phyloP scores from a whole-genome alignment of 768 basidiomycete genomes.

The Mycena albidolilacea region DNA sequence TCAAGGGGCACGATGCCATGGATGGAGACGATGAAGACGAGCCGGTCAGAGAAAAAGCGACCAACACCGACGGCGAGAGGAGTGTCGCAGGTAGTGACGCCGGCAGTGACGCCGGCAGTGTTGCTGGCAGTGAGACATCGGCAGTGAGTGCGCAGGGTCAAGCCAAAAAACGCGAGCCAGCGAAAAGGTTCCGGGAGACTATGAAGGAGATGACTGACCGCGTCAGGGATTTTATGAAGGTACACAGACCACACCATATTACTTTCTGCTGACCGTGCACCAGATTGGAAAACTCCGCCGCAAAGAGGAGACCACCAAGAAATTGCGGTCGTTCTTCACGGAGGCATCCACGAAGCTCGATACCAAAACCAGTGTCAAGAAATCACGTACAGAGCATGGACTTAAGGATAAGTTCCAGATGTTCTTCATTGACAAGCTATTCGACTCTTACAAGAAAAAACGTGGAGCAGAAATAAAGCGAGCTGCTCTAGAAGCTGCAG shows the following conservation, averaged over 20 bases:
- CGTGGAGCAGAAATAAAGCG: constrained; percentile 29
- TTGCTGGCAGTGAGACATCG: background rate
- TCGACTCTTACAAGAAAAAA: background rate
- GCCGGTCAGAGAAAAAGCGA: background rate
- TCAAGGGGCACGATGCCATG: constrained; percentile 43
- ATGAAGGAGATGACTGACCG: constrained; percentile 18
- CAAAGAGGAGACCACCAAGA: constrained; percentile 9
- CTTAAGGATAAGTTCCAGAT: constrained; percentile 53
- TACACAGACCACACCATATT: background rate
- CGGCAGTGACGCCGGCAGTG: background rate
- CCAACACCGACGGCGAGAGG: background rate
- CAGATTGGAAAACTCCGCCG: constrained; percentile 4
- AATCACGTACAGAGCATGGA: constrained; percentile 44
- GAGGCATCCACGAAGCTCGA: constrained; percentile 32
- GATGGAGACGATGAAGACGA: constrained; percentile 19
- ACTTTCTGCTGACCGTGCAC: background rate
- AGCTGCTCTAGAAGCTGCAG: constrained; percentile 1
- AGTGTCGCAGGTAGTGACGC: background rate
- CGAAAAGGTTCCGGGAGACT: constrained; percentile 4
- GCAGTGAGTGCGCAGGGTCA: background rate
- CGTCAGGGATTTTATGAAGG: constrained; percentile 22
- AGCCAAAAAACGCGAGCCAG: background rate
- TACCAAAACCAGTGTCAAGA: constrained; percentile 3
- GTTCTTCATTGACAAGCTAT: constrained; percentile 44
- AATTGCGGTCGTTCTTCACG: constrained; percentile 40